Evolutionary conservation across 768 basidiomycete species (phyloP).

Genomic region (Panaeolus papilionaceus): DNA sequence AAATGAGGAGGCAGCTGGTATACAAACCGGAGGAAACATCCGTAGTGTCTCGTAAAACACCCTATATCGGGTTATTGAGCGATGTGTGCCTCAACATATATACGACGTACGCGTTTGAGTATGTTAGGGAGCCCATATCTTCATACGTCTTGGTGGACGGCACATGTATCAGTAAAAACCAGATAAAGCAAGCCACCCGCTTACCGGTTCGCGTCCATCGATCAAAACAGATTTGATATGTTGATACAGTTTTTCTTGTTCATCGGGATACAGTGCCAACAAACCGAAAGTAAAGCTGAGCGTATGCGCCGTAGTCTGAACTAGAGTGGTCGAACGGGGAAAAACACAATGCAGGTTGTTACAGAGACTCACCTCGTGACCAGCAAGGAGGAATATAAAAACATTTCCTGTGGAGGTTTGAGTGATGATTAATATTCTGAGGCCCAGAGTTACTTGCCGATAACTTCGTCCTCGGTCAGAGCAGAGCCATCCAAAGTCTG

Average conservation of each 20-base stretch:
- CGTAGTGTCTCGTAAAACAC: conserved; percentile 58
- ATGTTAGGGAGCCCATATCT: conserved; percentile 45
- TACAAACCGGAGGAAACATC: conserved; percentile 51
- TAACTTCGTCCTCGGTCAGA: conserved; percentile 52
- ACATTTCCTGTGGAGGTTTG: conserved; percentile 41
- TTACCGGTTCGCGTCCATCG: conserved; percentile 38
- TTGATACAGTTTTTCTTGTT: conserved; percentile 43
- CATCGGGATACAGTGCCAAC: conserved; percentile 45
- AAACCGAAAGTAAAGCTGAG: conserved; percentile 43
- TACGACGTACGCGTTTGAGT: conserved; percentile 43
- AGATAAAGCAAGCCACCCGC: conserved; percentile 7
- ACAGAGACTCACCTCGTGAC: conserved; percentile 53
- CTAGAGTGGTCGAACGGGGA: not conserved
- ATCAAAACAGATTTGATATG: conserved; percentile 41
- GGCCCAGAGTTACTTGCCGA: conserved; percentile 33
- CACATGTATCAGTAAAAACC: not conserved
- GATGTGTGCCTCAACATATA: not conserved
- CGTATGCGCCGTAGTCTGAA: conserved; percentile 44
- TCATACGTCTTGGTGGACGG: conserved; percentile 40
- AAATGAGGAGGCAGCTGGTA: not conserved
- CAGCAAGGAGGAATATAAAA: conserved; percentile 62
- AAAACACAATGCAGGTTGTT: not conserved
- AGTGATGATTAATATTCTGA: not conserved
- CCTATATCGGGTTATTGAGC: conserved; percentile 30
- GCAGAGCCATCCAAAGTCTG: conserved; percentile 38